Evolutionary conservation across 495 filamentous ascomycete genomes (phyloP).

Genomic region (Xylona heveae): DNA sequence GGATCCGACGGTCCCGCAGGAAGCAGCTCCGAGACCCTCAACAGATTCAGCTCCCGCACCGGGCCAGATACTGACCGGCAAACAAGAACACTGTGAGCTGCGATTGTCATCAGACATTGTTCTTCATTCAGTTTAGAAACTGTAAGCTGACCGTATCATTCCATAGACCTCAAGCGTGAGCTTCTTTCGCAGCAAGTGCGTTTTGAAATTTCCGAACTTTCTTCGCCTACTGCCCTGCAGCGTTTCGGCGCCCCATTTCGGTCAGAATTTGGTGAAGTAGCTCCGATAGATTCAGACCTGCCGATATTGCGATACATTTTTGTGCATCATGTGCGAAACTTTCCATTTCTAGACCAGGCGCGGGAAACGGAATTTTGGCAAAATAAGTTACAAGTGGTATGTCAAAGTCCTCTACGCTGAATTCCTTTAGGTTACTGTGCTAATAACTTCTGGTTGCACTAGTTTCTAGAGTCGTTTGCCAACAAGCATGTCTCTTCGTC

Average conservation of each 20-base stretch:
- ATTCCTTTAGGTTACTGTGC: background rate
- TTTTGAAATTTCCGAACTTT: conserved; percentile 75
- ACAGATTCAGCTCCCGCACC: conserved; percentile 16
- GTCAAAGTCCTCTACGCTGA: conserved; percentile 13
- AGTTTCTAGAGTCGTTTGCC: conserved; percentile 97
- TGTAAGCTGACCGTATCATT: conserved; percentile 11
- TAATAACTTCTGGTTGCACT: background rate
- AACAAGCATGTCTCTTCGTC: conserved; percentile 93
- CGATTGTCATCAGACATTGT: background rate
- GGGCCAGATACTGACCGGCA: conserved; percentile 56
- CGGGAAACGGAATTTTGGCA: conserved; percentile 99
- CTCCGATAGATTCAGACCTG: conserved; percentile 82
- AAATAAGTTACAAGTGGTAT: conserved; percentile 83
- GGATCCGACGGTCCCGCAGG: too few relatives aligned
- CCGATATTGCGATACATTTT: conserved; percentile 93
- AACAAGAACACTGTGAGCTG: conserved; percentile 86
- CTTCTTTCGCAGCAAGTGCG: conserved; percentile 76
- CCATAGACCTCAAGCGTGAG: conserved; percentile 84
- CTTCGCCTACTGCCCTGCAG: conserved; percentile 81
- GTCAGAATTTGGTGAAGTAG: conserved; percentile 78
- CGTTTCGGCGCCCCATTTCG: conserved; percentile 90
- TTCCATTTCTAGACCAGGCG: conserved; percentile 89
- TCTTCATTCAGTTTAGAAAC: background rate
- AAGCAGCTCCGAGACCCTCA: too few relatives aligned
- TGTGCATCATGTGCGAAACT: conserved; percentile 92